Conservation (phyloP, 1,284 basidiomycete genomes). For the Cryptococcus maquisensis region DNA sequence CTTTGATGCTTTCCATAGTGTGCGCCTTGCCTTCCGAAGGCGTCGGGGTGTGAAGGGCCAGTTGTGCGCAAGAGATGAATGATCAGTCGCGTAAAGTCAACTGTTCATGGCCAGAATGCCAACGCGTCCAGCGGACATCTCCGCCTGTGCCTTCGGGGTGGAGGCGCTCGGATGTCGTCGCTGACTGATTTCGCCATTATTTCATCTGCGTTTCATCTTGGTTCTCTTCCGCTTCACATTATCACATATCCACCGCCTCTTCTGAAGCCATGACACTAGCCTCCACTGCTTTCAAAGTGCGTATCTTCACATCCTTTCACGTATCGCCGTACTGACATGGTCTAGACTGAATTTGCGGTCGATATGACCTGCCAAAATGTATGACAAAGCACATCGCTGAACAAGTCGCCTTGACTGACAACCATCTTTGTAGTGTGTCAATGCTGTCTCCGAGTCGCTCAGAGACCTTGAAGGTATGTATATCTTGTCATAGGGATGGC, state of each 20-base stretch:
- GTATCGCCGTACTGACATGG: slow-evolving; percentile 1
- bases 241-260: neutral
- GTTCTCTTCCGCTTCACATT: neutral
- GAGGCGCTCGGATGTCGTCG: neutral
- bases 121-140: no score
- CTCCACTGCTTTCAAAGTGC: slow-evolving; percentile 34
- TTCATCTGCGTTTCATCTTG: neutral
- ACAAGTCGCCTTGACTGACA: neutral
- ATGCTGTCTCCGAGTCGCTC: slow-evolving; percentile 39
- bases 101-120: no score
- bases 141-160: neutral
- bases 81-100: no score
- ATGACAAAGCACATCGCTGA: neutral
- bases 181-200: neutral
- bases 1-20: neutral
- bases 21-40: no score
- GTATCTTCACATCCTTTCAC: neutral
- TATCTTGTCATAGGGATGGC: neutral
- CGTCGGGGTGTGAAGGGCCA: no score
- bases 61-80: no score
- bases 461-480: slow-evolving; percentile 30
- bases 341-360: slow-evolving; percentile 49
- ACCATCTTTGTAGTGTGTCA: slow-evolving; percentile 39
- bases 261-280: slow-evolving; percentile 28
- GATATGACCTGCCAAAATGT: slow-evolving; percentile 50